phyloP scores from a whole-genome alignment of 2,329 filamentous ascomycete genomes.

The Salinomyces thailandicus region DNA sequence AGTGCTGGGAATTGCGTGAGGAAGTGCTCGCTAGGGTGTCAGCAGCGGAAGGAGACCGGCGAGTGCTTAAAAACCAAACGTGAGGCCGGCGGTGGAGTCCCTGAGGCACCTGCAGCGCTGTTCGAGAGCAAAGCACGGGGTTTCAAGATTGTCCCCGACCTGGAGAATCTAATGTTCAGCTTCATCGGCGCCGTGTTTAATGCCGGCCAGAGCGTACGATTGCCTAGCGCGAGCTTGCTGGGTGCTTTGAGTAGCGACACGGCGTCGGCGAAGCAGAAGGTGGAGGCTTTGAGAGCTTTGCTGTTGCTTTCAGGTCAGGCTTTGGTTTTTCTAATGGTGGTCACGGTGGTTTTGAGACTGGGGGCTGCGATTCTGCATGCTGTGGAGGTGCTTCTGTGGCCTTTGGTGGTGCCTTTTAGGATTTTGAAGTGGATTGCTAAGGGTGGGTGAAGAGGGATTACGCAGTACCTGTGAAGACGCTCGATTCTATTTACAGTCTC shows the following conservation, averaged over 20 bases:
- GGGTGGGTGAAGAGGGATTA: not conserved
- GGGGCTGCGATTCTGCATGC: conserved; percentile 16
- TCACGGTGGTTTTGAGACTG: conserved; percentile 19
- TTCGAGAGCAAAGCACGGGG: not conserved
- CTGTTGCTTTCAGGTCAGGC: conserved; percentile 14
- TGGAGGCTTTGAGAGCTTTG: conserved; percentile 16
- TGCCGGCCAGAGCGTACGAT: not conserved
- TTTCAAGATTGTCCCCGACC: not conserved
- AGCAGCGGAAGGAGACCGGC: conserved; percentile 8
- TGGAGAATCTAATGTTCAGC: not conserved
- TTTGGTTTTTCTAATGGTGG: conserved; percentile 14
- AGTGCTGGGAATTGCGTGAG: conserved; percentile 1
- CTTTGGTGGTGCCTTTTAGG: conserved; percentile 17
- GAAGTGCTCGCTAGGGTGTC: conserved; percentile 15
- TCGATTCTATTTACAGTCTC: too few species aligned
- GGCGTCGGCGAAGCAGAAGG: conserved; percentile 14
- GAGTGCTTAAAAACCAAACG: not conserved
- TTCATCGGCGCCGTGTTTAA: not conserved
- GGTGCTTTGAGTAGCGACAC: conserved; percentile 11
- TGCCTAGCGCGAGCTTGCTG: conserved; percentile 3
- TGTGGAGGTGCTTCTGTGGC: conserved; percentile 21
- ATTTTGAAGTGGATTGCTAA: conserved; percentile 16
- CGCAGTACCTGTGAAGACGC: too few species aligned
- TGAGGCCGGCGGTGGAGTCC: not conserved
- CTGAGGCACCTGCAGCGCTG: not conserved